A percentile compares a stretch with the other conserved stretches of the same genome.
phyloP scores from a whole-genome alignment of 2,329 filamentous ascomycete genomes.

The Sporothrix protearum region DNA sequence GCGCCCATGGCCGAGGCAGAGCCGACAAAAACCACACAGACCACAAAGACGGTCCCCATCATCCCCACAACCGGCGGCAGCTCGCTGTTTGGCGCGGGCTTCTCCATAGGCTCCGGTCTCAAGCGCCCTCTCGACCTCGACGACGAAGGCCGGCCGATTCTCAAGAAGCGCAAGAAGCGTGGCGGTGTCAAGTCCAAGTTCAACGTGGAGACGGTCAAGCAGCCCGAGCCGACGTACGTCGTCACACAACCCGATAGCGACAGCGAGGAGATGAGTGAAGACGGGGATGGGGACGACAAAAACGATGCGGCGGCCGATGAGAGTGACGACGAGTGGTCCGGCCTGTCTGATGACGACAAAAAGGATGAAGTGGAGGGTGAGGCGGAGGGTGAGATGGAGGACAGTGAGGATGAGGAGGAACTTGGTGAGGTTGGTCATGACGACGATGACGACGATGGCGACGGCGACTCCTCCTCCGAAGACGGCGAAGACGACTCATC shows the following conservation, averaged over 20 bases:
- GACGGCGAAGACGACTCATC: slow-evolving; percentile 34
- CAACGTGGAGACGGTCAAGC: slow-evolving; percentile 63
- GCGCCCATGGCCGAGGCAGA: slow-evolving; percentile 19
- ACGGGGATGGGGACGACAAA: background rate
- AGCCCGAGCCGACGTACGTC: background rate
- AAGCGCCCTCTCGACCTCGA: slow-evolving; percentile 83
- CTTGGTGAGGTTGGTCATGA: slow-evolving; percentile 37
- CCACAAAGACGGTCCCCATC: no score
- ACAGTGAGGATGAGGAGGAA: slow-evolving; percentile 35
- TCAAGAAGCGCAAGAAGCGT: slow-evolving; percentile 77
- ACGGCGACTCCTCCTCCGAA: slow-evolving; percentile 33
- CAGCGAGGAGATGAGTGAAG: background rate
- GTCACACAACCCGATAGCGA: slow-evolving; percentile 5
- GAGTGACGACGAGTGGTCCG: slow-evolving; percentile 55
- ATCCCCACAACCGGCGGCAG: background rate
- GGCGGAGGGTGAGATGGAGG: slow-evolving; percentile 29
- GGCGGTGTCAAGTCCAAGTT: slow-evolving; percentile 61
- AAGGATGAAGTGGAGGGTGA: slow-evolving; percentile 33
- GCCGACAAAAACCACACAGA: no score
- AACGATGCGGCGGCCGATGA: slow-evolving; percentile 37
- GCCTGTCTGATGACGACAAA: slow-evolving; percentile 49
- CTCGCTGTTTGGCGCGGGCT: slow-evolving; percentile 20
- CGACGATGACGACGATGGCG: slow-evolving; percentile 27
- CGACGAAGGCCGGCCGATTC: slow-evolving; percentile 72
- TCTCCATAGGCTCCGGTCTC: slow-evolving; percentile 66